These are phyloP conservation scores for Ramularia endophylla DNA, from an alignment of 2,329 filamentous ascomycete species.

Conservation along the genomic window DNA sequence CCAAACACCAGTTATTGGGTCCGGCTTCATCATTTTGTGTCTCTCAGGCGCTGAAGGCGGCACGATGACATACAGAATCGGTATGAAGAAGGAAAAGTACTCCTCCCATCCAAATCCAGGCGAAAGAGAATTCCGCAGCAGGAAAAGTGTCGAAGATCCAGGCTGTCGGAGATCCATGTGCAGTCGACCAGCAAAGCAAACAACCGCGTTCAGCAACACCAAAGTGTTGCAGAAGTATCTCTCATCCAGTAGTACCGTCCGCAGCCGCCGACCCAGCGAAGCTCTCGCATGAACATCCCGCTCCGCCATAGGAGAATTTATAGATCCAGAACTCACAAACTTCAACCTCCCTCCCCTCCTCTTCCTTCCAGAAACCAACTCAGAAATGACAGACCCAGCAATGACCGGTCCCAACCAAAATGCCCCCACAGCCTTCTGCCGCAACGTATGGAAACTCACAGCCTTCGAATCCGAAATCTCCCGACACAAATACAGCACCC, in stretches of 20 bases:
- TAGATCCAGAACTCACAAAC: background rate
- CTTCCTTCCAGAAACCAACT: background rate
- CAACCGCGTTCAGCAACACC: conserved; percentile 1
- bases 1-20: background rate
- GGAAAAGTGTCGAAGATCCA: conserved; percentile 1
- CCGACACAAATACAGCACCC: background rate
- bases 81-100: conserved; percentile 5
- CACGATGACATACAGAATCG: conserved; percentile 1
- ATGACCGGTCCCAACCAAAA: background rate
- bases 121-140: background rate
- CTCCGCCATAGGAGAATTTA: conserved; percentile 1
- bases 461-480: background rate
- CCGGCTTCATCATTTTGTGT: conserved; percentile 1
- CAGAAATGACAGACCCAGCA: background rate
- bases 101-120: conserved; percentile 7
- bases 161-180: background rate
- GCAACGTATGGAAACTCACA: background rate
- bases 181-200: background rate
- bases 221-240: conserved; percentile 7
- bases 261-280: conserved; percentile 1
- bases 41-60: conserved; percentile 5
- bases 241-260: background rate
- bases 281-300: conserved; percentile 1
- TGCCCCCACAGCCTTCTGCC: background rate
- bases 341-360: background rate